phyloP scores from a whole-genome alignment of 2,329 filamentous ascomycete genomes.

The Alternaria longipes region DNA sequence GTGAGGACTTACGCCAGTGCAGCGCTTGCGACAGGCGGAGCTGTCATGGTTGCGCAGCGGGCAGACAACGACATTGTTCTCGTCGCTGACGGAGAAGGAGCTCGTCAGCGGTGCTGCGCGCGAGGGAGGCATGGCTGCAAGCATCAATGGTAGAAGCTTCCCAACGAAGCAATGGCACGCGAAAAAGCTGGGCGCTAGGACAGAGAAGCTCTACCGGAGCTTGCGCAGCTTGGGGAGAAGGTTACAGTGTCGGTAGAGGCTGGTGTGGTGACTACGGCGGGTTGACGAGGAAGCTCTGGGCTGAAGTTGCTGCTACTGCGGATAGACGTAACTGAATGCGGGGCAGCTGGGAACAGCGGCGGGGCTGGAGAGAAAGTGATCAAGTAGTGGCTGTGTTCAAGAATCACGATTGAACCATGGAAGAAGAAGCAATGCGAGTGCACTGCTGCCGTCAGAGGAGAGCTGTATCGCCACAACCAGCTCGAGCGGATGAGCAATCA shows the following conservation, averaged over 20 bases:
- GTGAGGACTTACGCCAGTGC: slow-evolving; percentile 85
- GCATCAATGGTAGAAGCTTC: slow-evolving; percentile 49
- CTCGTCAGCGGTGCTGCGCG: slow-evolving; percentile 84
- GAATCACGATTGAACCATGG: slow-evolving; percentile 10
- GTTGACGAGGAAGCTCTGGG: slow-evolving; percentile 10
- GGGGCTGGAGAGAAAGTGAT: slow-evolving; percentile 14
- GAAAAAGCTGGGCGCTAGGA: slow-evolving; percentile 5
- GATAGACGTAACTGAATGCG: slow-evolving; percentile 20
- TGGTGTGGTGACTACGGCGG: slow-evolving; percentile 10
- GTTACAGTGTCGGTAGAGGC: slow-evolving; percentile 6
- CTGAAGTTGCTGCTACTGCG: slow-evolving; percentile 20
- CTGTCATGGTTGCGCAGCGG: slow-evolving; percentile 95
- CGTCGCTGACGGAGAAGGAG: slow-evolving; percentile 90
- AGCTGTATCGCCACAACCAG: slow-evolving; percentile 21
- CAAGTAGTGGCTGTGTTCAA: slow-evolving; percentile 13
- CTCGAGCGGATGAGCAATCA: slow-evolving; percentile 19
- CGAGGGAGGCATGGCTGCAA: slow-evolving; percentile 77
- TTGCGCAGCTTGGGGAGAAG: slow-evolving; percentile 11
- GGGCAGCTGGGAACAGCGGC: slow-evolving; percentile 18
- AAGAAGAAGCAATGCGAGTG: slow-evolving; percentile 4
- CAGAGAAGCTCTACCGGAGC: slow-evolving; percentile 8
- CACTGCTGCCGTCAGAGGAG: slow-evolving; percentile 8
- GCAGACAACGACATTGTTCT: slow-evolving; percentile 96
- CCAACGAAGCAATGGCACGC: slow-evolving; percentile 15
- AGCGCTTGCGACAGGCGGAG: slow-evolving; percentile 96